These are phyloP conservation scores for Sutorius eximius DNA, from an alignment of 1,284 basidiomycete species.

Conservation along the genomic window DNA sequence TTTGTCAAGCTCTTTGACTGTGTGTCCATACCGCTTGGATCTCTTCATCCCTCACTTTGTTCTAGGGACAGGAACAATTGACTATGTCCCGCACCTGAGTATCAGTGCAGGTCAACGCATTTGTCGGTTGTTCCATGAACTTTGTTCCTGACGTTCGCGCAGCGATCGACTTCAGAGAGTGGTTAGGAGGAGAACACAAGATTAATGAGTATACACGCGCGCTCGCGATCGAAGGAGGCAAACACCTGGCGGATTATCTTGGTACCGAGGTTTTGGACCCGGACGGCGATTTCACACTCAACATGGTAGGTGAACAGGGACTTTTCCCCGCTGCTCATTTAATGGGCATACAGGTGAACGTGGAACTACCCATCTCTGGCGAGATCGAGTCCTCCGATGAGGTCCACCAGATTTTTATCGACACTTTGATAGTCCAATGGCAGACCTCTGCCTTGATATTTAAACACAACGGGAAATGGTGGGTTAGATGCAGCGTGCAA, in stretches of 20 bases:
- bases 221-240: constrained; percentile 74
- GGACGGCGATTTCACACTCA: constrained; percentile 62
- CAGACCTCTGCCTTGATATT: constrained; percentile 39
- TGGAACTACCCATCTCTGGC: constrained; percentile 52
- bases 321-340: not conserved
- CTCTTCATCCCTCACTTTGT: not conserved
- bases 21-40: constrained; percentile 23
- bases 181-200: constrained; percentile 80
- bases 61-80: constrained; percentile 72
- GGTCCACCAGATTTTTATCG: constrained; percentile 36
- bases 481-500: constrained; percentile 70
- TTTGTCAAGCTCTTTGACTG: constrained; percentile 66
- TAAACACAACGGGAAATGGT: constrained; percentile 66
- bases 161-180: constrained; percentile 78
- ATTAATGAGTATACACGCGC: constrained; percentile 77
- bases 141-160: constrained; percentile 21
- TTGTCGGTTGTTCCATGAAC: not conserved
- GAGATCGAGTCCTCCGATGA: constrained; percentile 33
- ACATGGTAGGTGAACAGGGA: constrained; percentile 59
- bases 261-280: constrained; percentile 67
- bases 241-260: constrained; percentile 60
- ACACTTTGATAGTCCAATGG: constrained; percentile 43
- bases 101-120: constrained; percentile 50
- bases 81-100: constrained; percentile 55
- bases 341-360: constrained; percentile 42